Base-by-base conservation (phyloP, 169 alveolate genomes). In the Plasmodium knowlesi region DNA sequence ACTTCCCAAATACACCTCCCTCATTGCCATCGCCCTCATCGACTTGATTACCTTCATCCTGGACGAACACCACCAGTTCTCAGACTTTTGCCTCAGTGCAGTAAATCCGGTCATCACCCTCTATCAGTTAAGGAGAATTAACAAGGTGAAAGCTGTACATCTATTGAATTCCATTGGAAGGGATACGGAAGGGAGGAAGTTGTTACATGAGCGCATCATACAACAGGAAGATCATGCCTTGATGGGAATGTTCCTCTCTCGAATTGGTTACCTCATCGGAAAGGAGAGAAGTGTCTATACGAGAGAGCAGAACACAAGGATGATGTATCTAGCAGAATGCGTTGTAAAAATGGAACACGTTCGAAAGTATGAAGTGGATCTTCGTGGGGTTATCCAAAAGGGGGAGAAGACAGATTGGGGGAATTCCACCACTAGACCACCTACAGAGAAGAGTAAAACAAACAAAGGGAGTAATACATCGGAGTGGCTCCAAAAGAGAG, bases 1-100 rank as follows among this genome's bases (percentile, higher is more conserved):
- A 1, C 53, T 85, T 22, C 46, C 83, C 8, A 85, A 46, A 14
- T 28, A 85, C 39, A 43, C 79, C 41, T 41, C 37, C 57, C 78
- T 50, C 28, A 25, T 80, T 74, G 14, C 37, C 41, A 32, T n/a
- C 43, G 12, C 16, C 25, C 54, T 85, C 57, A 74, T 67, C 61
- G 93, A 74, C 10, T 73, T 85, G 37, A 16, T 85, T 19, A 85
- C 67, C 6, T 6, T 85, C 34, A 46, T 74, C 22, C 79, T 85
- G 25, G 84, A 85, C 10, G 57, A 74, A 1, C 8, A 50, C 22
- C 80, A 30, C 14, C 32, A 74, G 30, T 85, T 57, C 50, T 37
- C 93, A 5, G 93, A 85, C 74, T 85, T 85, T 34, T 85, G 93
- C 39, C 53, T 85, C 3, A 30, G 19, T 5, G 84, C 85, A 28